Base-by-base conservation (phyloP, 2,329 filamentous ascomycete species). In the Beauveria brongniartii region DNA sequence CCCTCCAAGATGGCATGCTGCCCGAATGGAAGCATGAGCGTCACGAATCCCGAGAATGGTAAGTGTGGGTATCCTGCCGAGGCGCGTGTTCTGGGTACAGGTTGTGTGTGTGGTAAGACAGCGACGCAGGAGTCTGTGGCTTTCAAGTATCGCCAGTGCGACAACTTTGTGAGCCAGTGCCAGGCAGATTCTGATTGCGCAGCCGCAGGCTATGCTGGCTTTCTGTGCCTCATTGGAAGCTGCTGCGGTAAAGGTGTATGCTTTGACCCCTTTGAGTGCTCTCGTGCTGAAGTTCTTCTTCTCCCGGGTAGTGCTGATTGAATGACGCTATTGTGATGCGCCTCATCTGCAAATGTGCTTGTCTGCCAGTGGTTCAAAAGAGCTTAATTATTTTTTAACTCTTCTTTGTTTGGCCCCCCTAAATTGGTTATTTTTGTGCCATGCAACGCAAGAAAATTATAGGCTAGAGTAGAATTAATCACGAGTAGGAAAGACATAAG, bases 201-300 rank as follows among this genome's bases (percentile, higher is more conserved):
- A 5, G 62, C 51, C 1, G 64, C 69, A 18, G 68, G 66, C 0
- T 63, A 70, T 9, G 46, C 61, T 12, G 67, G 64, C 3, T 69
- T 68, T 60, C 63, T 73, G 44, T 75, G 73, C 46, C 37, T 75
- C 52, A 69, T 64, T 10, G 73, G 71, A n/a, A 74, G 69, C 57
- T 75, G 73, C 53, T 75, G 73, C 46, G 72, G 69, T 1, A 63
- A 64, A 1, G 73, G 73, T 2, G 71, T 75, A 5, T 75, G 73
- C 55, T 67, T 74, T 61, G 70, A 75, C 66, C 70, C 71, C 6
- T 73, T 69, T 61, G 69, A 70, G 61, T 75, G 73, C 62, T 73
- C 73, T 3, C 69, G 72, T 62, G 69, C 70, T 40, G 71, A 70
- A 1, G 72, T 69, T 7, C 60, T 52, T 37, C 51, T 74, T 64